Base-by-base conservation (phyloP, 2,329 filamentous ascomycete species). In the Podosphaera leucotricha region DNA sequence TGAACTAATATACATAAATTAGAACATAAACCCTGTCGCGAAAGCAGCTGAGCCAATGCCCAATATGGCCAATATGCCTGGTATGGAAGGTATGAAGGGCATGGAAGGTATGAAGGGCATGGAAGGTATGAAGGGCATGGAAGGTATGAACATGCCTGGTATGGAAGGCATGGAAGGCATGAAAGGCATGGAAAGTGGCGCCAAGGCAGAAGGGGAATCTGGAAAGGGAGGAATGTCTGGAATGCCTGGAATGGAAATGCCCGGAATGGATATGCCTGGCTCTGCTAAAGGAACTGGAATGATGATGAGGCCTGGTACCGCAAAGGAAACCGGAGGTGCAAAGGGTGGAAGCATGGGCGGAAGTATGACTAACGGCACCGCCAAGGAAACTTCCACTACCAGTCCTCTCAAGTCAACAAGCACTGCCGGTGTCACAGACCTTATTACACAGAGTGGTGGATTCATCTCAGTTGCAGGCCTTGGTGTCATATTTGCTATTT, bases 401-500 rank as follows among this genome's bases (percentile, higher is more conserved):
- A 37, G 61, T 52, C 35, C 45, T 11, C 43, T 40, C n/a, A 47
- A 50, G n/a, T 38, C 50, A 5, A 47, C 49, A n/a, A 33, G 42
- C 21, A 13, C 43, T 22, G 50, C 48, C 40, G 50, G 47, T 18
- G 53, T 52, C 2, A 37, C 46, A 22, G 44, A 43, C 6, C 42
- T 54, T n/a, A 21, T 55, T 19, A 47, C 54, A 21, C 51, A 53
- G 35, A 47, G 39, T 20, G 54, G 55, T 33, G 54, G 55, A 24
- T 41, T 55, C 20, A 52, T 55, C 30, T 53, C 55, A 6, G 36
- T 55, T 28, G 53, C 52, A 22, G 53, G 55, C 22, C 47, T 57
- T 7, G 50, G 55, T 48, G 46, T 55, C 43, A 49, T 46, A 10
- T 55, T 57, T 46, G 55, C 54, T 19, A 47, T 57, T 20, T 57